Evolutionary conservation across 208 protist genomes (phyloP), one percentile per base, ranked within the genome.

Genomic region (Angomonas deanei): DNA sequence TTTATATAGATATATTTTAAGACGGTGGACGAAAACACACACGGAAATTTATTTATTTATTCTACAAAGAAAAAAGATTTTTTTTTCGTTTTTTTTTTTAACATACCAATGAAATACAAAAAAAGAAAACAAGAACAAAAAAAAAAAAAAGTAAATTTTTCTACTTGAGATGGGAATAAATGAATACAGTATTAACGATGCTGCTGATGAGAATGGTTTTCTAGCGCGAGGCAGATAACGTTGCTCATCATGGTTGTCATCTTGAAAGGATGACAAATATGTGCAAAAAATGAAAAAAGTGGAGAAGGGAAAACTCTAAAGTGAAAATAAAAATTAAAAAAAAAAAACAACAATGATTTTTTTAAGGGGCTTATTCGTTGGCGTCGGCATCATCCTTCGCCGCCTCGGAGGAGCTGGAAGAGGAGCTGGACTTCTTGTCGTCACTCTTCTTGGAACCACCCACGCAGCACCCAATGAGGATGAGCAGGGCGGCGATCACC

Each of bases 401-500:
- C 17, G 5, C 17, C 17, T 50, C 17, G 23, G 42, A 50, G 15
- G 42, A n/a, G n/a, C n/a, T n/a, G n/a, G n/a, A 50, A n/a, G 42
- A 13, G 8, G 42, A 13, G 17, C 23, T 19, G 42, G 42, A 50
- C 42, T 56, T 56, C n/a, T 11, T 24, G 5, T 34, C 28, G 10
- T 6, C 15, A 11, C 26, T 56, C 23, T 56, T 56, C 50, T 34
- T 56, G 50, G 50, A 28, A 56, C 27, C 50, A 30, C 50, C 28
- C 10, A 56, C n/a, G 50, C 50, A 56, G 19, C 3, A 10, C 5
- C 50, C 23, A 15, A 63, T 39, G 36, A 80, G 61, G 49, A 74
- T 61, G 46, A 74, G 74, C 24, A 68, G 55, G 54, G 68, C 66
- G 30, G 65, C 76, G 36, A 84, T 61, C 19, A 78, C 33, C 72